These are phyloP conservation scores for Hymenochaete sp. DNA, from an alignment of 1,284 basidiomycete species.

Conservation along the genomic window DNA sequence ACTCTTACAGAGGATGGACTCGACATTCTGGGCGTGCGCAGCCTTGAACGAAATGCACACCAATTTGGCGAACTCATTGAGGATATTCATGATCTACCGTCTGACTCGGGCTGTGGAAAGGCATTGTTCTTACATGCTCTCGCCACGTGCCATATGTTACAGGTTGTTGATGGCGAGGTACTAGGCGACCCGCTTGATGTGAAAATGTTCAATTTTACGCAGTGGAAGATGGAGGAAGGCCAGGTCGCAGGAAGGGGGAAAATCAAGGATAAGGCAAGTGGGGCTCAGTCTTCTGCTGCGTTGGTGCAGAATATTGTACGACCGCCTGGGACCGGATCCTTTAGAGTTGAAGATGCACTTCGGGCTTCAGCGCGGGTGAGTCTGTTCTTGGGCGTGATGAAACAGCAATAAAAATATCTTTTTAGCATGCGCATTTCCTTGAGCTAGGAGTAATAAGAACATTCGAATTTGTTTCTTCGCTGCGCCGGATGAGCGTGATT, in stretches of 20 bases:
- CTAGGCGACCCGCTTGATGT: slow-evolving; percentile 96
- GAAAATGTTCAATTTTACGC: slow-evolving; percentile 97
- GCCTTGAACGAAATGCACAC: slow-evolving; percentile 63
- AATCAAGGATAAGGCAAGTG: slow-evolving; percentile 55
- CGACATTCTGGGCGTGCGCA: slow-evolving; percentile 89
- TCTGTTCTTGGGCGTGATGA: no score
- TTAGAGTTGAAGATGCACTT: slow-evolving; percentile 88
- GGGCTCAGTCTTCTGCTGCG: slow-evolving; percentile 72
- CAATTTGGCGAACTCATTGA: slow-evolving; percentile 89
- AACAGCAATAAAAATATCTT: neutral
- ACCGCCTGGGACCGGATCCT: slow-evolving; percentile 85
- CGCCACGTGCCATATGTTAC: slow-evolving; percentile 94
- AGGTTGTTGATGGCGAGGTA: slow-evolving; percentile 81
- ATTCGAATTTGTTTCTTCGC: slow-evolving; percentile 92
- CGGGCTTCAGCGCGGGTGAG: slow-evolving; percentile 69
- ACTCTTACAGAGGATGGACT: slow-evolving; percentile 98
- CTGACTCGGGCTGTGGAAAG: slow-evolving; percentile 59
- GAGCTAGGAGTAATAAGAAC: slow-evolving; percentile 94
- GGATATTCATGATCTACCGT: slow-evolving; percentile 80
- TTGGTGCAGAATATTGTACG: slow-evolving; percentile 96
- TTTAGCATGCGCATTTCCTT: slow-evolving; percentile 86
- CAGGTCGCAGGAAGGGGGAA: slow-evolving; percentile 57
- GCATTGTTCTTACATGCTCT: slow-evolving; percentile 87
- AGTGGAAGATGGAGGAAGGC: slow-evolving; percentile 95
- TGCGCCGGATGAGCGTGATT: slow-evolving; percentile 95